A percentile compares a stretch with the other conserved stretches of the same genome.
Conservation (phyloP, 1,139 yeast genomes). For the Diutina ranongensis region DNA sequence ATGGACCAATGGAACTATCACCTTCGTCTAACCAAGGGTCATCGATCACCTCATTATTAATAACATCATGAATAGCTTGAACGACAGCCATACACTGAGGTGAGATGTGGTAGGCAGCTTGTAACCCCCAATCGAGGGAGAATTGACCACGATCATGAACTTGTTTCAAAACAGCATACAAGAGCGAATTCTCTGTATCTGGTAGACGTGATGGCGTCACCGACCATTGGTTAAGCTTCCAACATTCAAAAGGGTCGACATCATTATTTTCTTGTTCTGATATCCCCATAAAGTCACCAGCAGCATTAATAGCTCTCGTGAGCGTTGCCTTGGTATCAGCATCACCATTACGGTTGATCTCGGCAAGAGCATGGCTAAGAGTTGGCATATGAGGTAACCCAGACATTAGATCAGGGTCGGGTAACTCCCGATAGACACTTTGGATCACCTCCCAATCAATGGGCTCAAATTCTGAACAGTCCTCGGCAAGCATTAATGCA, state of each 20-base stretch:
- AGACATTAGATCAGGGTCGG: conserved; percentile 48
- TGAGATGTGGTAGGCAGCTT: not conserved
- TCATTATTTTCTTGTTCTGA: conserved; percentile 1
- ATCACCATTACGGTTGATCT: conserved; percentile 25
- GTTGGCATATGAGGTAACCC: conserved; percentile 54
- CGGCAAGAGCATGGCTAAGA: conserved; percentile 36
- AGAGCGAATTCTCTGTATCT: conserved; percentile 24
- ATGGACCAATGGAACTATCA: not conserved
- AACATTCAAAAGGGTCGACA: conserved; percentile 24
- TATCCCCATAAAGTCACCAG: not conserved
- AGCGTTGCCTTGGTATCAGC: conserved; percentile 19
- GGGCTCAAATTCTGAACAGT: conserved; percentile 14
- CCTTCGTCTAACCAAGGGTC: not conserved
- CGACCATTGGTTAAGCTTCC: conserved; percentile 70
- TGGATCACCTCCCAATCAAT: conserved; percentile 15
- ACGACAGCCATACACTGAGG: conserved; percentile 1
- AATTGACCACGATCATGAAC: conserved; percentile 16
- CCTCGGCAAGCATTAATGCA: conserved; percentile 48
- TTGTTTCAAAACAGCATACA: conserved; percentile 37
- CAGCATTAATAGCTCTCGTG: not conserved
- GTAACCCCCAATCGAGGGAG: not conserved
- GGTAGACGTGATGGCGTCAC: conserved; percentile 31
- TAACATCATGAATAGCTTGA: not conserved
- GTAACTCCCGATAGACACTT: conserved; percentile 35
- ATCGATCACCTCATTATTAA: not conserved